Evolutionary conservation across 257 asterid genomes (phyloP).

Genomic region (Anisodus acutangulus): DNA sequence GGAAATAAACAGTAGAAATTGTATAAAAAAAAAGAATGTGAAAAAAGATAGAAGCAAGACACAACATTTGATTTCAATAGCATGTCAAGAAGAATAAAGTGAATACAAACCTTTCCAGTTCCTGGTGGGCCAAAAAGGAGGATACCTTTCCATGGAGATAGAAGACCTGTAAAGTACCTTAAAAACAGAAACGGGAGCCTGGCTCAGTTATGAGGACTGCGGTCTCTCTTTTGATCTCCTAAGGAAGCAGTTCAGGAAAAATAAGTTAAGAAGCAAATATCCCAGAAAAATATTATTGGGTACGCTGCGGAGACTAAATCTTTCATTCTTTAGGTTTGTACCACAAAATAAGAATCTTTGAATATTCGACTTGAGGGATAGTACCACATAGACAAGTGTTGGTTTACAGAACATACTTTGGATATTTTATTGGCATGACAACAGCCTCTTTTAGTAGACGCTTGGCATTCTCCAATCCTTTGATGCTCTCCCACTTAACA

Average conservation of each 20-base stretch:
- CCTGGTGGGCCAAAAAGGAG: slow-evolving; percentile 99
- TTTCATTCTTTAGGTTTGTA: background rate
- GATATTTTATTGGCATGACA: slow-evolving; percentile 98
- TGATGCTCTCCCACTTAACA: slow-evolving; percentile 85
- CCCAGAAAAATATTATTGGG: background rate
- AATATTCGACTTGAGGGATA: background rate
- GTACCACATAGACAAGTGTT: slow-evolving; percentile 31
- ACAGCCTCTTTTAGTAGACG: slow-evolving; percentile 90
- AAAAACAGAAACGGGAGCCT: slow-evolving; percentile 30
- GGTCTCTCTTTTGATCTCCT: background rate
- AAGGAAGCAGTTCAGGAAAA: background rate
- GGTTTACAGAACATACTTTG: slow-evolving; percentile 56
- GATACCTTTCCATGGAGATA: slow-evolving; percentile 97
- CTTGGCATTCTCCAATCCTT: slow-evolving; percentile 92
- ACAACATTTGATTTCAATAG: slow-evolving; percentile 4
- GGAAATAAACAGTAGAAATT: background rate
- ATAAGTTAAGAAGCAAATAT: background rate
- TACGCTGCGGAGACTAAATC: background rate
- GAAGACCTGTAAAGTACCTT: slow-evolving; percentile 95
- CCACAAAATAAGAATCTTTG: background rate
- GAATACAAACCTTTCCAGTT: slow-evolving; percentile 85
- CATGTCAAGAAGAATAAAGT: slow-evolving; percentile 14
- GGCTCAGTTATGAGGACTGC: slow-evolving; percentile 26
- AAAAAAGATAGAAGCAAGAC: background rate
- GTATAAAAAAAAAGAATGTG: background rate